phyloP scores from a whole-genome alignment of 805 yeast species.

The Cyberlindnera suaveolens region DNA sequence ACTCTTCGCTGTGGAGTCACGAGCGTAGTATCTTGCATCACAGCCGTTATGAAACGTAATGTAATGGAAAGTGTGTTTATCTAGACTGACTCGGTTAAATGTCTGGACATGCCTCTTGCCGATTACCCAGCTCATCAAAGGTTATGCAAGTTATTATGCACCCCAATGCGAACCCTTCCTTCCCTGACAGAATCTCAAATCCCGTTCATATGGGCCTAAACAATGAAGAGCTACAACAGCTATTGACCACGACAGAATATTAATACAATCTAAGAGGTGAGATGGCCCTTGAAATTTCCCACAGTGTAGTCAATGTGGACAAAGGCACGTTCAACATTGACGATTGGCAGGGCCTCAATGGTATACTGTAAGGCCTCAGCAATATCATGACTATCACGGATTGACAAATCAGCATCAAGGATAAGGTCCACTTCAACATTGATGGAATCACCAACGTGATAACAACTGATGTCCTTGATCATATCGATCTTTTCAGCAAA shows the following conservation, averaged over 20 bases:
- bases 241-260: neutral
- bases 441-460: constrained; percentile 72
- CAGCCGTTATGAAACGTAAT: too few relatives aligned
- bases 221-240: too few relatives aligned
- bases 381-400: constrained; percentile 71
- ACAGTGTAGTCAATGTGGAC: constrained; percentile 65
- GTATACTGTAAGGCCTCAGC: constrained; percentile 82
- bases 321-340: constrained; percentile 72
- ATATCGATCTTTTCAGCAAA: constrained; percentile 62
- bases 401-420: constrained; percentile 40
- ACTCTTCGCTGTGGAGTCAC: too few relatives aligned
- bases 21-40: too few relatives aligned
- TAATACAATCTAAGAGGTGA: constrained; percentile 7
- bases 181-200: too few relatives aligned
- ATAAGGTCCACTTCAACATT: constrained; percentile 75
- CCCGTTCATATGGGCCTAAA: too few relatives aligned
- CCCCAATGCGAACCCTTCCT: neutral
- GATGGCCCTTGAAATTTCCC: constrained; percentile 33
- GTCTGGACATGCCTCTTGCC: too few relatives aligned
- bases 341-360: constrained; percentile 67
- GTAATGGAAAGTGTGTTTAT: too few relatives aligned
- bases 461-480: constrained; percentile 62
- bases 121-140: too few relatives aligned
- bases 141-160: neutral
- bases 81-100: too few relatives aligned